Evolutionary conservation across 83 land plant species (phyloP), one percentile per base, ranked within the genome.

Genomic region (Picea mariana): DNA sequence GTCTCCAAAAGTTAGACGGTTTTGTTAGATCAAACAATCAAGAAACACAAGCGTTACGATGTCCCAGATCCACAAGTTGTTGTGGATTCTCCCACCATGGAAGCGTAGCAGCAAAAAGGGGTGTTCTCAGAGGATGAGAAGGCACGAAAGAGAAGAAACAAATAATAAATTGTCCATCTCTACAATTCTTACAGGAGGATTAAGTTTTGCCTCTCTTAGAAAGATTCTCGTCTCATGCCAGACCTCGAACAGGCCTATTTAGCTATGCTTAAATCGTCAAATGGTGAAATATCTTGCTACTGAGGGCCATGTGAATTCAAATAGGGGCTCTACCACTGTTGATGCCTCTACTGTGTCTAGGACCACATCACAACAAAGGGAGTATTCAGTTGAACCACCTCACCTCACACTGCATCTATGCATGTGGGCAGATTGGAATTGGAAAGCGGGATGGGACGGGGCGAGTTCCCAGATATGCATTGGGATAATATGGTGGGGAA

Each of bases 221-320:
- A 90, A 55, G 89, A 90, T 24, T 26, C 82, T 13, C 84, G 88
- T n/a, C 81, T 73, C 79, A 49, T 82, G 84, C 87, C 88, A 9
- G 89, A 89, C 44, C 65, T 90, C 21, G 90, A 90, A 61, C 88
- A 91, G 80, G 87, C 91, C n/a, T 93, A 87, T 67, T 88, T 82
- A 27, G 81, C 93, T 62, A 86, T 93, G 78, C 83, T 89, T 75
- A 75, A 83, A 58, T 86, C 88, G 60, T 86, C 93, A 34, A 76
- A 86, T 82, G 93, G 91, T 86, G 34, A 31, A 31, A 31, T 31
- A 31, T 31, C 47, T 42, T 42, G 47, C 47, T 42, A 42, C 6
- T 42, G 47, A 42, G 47, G 47, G 7, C 47, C 2, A 6, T 1
- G 2, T 42, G 7, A 42, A 42, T 1, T 42, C 47, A 42, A 42